A percentile compares a stretch with the other conserved stretches of the same genome.
These are phyloP conservation scores for Leccinellum albellum DNA, from an alignment of 768 basidiomycete genomes.

Conservation along the genomic window DNA sequence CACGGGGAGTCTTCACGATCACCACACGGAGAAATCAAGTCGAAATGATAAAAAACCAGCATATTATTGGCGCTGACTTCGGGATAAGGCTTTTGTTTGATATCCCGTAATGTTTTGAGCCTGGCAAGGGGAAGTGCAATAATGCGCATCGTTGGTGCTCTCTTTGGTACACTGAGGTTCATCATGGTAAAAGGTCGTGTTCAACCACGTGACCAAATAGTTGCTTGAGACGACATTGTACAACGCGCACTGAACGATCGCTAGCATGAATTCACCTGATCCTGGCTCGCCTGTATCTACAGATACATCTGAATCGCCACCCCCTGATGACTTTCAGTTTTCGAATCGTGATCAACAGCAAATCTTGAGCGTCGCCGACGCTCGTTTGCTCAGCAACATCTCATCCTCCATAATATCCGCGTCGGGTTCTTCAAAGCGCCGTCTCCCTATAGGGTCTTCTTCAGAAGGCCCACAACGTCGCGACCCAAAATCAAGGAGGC, in stretches of 20 bases:
- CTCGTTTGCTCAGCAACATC: constrained; percentile 17
- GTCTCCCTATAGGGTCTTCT: constrained; percentile 46
- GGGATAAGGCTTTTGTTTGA: constrained; percentile 5
- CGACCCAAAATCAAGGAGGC: constrained; percentile 49
- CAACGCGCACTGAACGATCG: neutral
- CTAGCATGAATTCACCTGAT: constrained; percentile 35
- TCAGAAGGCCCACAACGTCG: constrained; percentile 42
- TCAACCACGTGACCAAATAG: constrained; percentile 17
- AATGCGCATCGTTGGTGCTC: constrained; percentile 39
- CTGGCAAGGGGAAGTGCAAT: constrained; percentile 44
- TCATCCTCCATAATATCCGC: constrained; percentile 19
- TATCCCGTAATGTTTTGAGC: constrained; percentile 10
- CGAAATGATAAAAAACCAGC: constrained; percentile 43
- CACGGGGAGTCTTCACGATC: constrained; percentile 32
- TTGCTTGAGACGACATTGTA: too few relatives aligned
- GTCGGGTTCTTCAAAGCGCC: constrained; percentile 44
- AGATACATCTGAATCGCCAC: constrained; percentile 36
- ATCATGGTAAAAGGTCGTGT: constrained; percentile 13
- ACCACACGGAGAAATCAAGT: constrained; percentile 26
- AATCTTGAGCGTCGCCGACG: constrained; percentile 14
- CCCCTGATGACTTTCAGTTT: constrained; percentile 34
- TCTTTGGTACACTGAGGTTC: constrained; percentile 12
- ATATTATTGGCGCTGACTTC: constrained; percentile 15
- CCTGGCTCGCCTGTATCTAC: constrained; percentile 36
- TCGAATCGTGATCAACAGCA: constrained; percentile 30